Conservation (phyloP, 164 flowering plant species). For the Kalanchoe fedtschenkoi region DNA sequence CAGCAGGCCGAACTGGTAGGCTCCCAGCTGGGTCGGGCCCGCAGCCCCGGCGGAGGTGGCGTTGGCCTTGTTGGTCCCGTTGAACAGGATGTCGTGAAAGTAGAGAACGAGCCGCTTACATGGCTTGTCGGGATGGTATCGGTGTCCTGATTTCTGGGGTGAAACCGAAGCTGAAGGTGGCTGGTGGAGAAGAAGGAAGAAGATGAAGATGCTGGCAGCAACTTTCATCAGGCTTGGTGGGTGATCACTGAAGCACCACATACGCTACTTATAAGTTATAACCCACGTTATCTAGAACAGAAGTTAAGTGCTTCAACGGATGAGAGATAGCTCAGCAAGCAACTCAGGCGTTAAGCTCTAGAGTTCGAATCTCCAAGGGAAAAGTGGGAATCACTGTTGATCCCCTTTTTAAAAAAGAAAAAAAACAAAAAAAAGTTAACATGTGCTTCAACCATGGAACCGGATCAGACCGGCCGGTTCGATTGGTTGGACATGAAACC, state of each 20-base stretch:
- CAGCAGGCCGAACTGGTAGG: conserved; percentile 15
- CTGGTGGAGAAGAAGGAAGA: not conserved
- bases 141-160: not conserved
- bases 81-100: conserved; percentile 26
- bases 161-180: not conserved
- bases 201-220: not conserved
- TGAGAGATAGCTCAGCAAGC: not conserved
- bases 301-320: not conserved
- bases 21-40: conserved; percentile 12
- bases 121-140: conserved; percentile 9
- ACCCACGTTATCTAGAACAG: no score
- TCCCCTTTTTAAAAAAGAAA: no score
- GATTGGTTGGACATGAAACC: no score
- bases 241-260: not conserved
- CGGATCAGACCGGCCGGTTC: no score
- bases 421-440: no score
- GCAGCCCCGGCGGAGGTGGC: conserved; percentile 18
- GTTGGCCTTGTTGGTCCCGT: conserved; percentile 15
- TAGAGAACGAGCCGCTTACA: conserved; percentile 28
- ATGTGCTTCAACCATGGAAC: no score
- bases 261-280: no score
- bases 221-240: not conserved
- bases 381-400: no score
- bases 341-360: no score
- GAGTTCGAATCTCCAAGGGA: no score